A percentile compares a stretch with the other conserved stretches of the same genome.
Evolutionary conservation across 257 asterid genomes (phyloP).

Genomic region (Petunia axillaris): DNA sequence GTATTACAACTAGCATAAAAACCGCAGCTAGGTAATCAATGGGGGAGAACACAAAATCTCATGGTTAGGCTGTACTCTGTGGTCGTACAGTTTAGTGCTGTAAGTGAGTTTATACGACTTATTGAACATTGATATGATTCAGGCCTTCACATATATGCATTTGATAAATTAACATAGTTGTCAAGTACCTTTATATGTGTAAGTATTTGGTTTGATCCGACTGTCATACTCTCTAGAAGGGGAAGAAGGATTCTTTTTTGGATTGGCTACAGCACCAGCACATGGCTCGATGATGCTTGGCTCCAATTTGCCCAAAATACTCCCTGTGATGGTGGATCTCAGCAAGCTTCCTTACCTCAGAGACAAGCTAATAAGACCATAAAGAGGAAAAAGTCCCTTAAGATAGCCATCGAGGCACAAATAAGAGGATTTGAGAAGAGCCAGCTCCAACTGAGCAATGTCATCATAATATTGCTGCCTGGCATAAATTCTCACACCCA

Average conservation of each 20-base stretch:
- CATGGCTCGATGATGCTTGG: slow-evolving; percentile 97
- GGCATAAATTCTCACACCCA: slow-evolving; percentile 99
- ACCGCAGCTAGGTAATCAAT: neutral
- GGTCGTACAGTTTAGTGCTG: slow-evolving; percentile 4
- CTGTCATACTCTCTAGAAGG: slow-evolving; percentile 49
- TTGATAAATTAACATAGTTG: neutral
- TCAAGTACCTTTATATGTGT: slow-evolving; percentile 6
- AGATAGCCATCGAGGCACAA: slow-evolving; percentile 88
- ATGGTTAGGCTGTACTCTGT: slow-evolving; percentile 14
- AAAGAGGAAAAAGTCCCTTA: slow-evolving; percentile 63
- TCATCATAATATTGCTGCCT: slow-evolving; percentile 81
- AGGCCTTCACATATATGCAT: slow-evolving; percentile 15
- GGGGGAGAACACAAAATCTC: neutral
- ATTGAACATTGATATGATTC: neutral
- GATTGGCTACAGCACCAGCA: slow-evolving; percentile 97
- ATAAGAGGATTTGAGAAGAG: slow-evolving; percentile 83
- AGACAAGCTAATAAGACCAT: slow-evolving; percentile 51
- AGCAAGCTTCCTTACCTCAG: slow-evolving; percentile 49
- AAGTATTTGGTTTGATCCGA: neutral
- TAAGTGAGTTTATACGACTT: neutral
- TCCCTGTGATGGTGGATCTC: slow-evolving; percentile 78
- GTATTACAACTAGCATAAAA: neutral
- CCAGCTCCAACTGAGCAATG: slow-evolving; percentile 61
- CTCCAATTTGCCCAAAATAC: slow-evolving; percentile 85
- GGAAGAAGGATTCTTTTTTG: slow-evolving; percentile 78